These are phyloP conservation scores for Fomitiporia mediterranea DNA, from an alignment of 1,284 basidiomycete genomes.

Conservation along the genomic window DNA sequence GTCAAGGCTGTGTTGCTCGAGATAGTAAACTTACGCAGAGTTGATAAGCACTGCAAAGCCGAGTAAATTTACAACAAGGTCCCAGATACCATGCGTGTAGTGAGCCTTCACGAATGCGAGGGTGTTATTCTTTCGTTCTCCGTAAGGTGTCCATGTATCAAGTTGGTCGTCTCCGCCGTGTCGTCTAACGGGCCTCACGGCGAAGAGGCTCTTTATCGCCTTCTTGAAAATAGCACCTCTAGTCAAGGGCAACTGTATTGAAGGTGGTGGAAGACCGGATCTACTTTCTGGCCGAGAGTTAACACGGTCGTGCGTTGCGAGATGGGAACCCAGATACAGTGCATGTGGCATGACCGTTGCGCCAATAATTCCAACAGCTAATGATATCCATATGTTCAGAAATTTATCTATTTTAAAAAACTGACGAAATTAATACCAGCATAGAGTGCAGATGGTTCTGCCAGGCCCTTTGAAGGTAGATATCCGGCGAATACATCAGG, in stretches of 20 bases:
- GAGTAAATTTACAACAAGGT: conserved; percentile 62
- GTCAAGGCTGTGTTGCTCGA: too few species aligned
- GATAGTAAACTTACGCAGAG: conserved; percentile 32
- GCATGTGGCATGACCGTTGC: conserved; percentile 91
- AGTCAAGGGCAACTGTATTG: not conserved
- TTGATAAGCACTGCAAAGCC: conserved; percentile 88
- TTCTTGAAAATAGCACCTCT: conserved; percentile 1
- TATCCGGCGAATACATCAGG: conserved; percentile 79
- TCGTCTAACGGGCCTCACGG: not conserved
- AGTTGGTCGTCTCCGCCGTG: conserved; percentile 8
- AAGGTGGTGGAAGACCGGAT: not conserved
- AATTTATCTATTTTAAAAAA: not conserved
- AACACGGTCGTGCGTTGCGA: conserved; percentile 77
- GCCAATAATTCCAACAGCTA: conserved; percentile 79
- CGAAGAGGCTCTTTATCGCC: conserved; percentile 13
- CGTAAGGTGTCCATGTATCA: conserved; percentile 20
- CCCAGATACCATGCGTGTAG: conserved; percentile 70
- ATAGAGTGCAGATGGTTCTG: conserved; percentile 68
- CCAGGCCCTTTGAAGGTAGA: conserved; percentile 68
- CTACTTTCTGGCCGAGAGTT: conserved; percentile 26
- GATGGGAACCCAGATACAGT: conserved; percentile 82
- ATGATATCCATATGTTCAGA: not conserved
- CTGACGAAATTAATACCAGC: conserved; percentile 49
- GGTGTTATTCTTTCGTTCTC: conserved; percentile 60
- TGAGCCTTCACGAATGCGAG: conserved; percentile 70